Conservation (phyloP, 495 filamentous ascomycete species). For the Cercophora scortea region DNA sequence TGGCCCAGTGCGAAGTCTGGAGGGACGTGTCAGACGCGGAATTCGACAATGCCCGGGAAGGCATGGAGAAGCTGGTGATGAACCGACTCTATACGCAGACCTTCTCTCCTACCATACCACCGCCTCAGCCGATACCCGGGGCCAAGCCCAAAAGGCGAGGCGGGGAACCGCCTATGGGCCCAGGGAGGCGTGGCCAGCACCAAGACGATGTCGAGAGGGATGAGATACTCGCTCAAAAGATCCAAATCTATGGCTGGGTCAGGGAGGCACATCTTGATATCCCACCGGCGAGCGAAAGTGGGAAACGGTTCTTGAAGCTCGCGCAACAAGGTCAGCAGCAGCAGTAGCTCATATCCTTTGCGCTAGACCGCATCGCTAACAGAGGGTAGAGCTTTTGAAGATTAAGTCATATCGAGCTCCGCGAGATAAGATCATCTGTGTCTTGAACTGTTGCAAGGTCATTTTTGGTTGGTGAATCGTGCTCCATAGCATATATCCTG, state of each 20-base stretch:
- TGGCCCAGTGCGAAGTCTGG: slow-evolving; percentile 98
- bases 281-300: slow-evolving; percentile 71
- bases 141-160: slow-evolving; percentile 62
- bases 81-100: slow-evolving; percentile 94
- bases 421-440: slow-evolving; percentile 95
- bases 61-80: slow-evolving; percentile 99
- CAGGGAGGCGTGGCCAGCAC: slow-evolving; percentile 85
- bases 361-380: slow-evolving; percentile 18
- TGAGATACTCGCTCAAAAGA: slow-evolving; percentile 89
- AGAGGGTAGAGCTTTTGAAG: slow-evolving; percentile 69
- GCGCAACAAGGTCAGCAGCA: slow-evolving; percentile 77
- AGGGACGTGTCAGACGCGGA: slow-evolving; percentile 90
- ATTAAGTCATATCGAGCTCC: slow-evolving; percentile 94
- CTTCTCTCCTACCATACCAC: slow-evolving; percentile 86
- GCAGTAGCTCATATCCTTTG: not conserved
- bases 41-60: slow-evolving; percentile 96
- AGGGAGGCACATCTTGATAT: slow-evolving; percentile 93
- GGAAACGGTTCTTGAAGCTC: slow-evolving; percentile 76
- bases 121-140: slow-evolving; percentile 64
- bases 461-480: slow-evolving; percentile 68
- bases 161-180: slow-evolving; percentile 62
- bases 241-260: slow-evolving; percentile 94
- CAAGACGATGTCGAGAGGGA: slow-evolving; percentile 98
- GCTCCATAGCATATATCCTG: not conserved
- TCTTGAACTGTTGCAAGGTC: slow-evolving; percentile 98